Conservation (phyloP, 2,329 filamentous ascomycete species). For the Madurella fahalii region DNA sequence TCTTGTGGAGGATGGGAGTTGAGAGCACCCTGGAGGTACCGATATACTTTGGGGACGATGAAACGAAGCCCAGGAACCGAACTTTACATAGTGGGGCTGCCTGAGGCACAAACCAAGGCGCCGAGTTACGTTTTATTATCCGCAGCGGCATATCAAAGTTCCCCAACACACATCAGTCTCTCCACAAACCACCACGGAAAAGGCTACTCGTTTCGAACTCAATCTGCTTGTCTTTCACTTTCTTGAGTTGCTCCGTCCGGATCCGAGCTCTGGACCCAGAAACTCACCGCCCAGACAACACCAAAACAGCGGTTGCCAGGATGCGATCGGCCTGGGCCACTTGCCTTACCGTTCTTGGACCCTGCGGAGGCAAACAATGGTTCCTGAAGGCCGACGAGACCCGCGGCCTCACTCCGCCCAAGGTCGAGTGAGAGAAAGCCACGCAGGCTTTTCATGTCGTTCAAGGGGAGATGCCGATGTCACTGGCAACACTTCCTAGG, state of each 20-base stretch:
- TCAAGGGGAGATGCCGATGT: not conserved
- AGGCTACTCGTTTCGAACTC: not conserved
- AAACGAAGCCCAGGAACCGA: not conserved
- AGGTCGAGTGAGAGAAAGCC: not conserved
- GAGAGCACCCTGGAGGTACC: not conserved
- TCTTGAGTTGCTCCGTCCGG: not conserved
- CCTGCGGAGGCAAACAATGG: not conserved
- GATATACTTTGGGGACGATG: not conserved
- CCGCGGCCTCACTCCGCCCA: not conserved
- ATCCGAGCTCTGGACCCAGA: not conserved
- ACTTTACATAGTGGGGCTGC: not conserved
- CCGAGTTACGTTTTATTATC: not conserved
- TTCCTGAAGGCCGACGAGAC: not conserved
- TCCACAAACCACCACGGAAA: not conserved
- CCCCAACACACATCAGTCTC: not conserved
- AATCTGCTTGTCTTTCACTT: not conserved
- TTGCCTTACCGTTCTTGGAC: not conserved
- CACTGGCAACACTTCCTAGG: not conserved
- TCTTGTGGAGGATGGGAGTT: not conserved
- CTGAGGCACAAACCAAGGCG: slow-evolving; percentile 4
- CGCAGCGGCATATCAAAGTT: not conserved
- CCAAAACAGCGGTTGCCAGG: not conserved
- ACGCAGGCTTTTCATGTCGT: not conserved
- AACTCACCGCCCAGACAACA: not conserved
- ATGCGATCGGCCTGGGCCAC: not conserved